Base-by-base conservation (phyloP, 1,139 yeast species). In the Saccharomyces hybrid region DNA sequence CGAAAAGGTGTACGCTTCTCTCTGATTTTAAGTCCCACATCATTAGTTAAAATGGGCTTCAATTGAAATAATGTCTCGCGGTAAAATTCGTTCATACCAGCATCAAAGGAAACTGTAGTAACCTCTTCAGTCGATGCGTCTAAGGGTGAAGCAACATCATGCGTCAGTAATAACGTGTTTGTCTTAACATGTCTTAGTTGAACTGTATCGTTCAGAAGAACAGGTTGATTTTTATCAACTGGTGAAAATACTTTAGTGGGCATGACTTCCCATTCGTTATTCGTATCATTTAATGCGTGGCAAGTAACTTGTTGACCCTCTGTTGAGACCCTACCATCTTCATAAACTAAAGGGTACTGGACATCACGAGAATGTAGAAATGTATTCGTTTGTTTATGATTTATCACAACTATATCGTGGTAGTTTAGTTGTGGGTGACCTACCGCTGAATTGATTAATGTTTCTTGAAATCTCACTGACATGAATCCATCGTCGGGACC, bases 121-220 rank as follows among this genome's bases (percentile, higher is more conserved):
- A 91, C 84, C 72, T 91, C 98, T 72, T 91, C 96, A 69, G 91
- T 88, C 19, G 97, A 89, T 51, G 96, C 85, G 67, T 74, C 86
- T 59, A 83, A 77, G 31, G 98, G 97, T n/a, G 98, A 91, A 1
- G 99, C 99, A 54, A 93, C 99, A 70, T 93, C 99, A 69, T 93
- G 95, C 86, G 58, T 89, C 80, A 2, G 98, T 91, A 14, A 78
- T 82, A 24, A 4, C 26, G 26, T 24, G 6, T 24, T 24, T 24
- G 26, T 24, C 26, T 24, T 24, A 44, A 89, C 81, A 65, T 93
- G 99, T 70, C 81, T 84, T 57, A 93, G 76, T 73, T 97, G 85
- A 56, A 95, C 75, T 24, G 80, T 72, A 65, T 88, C 95, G 59
- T 85, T 84, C 58, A 82, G 78, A 26, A 64, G 66, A 31, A 86